Percentiles rank a stretch among this genome's conserved stretches.
Evolutionary conservation across 352 stramenopile species (phyloP).

Genomic region (Globisporangium barbulae): DNA sequence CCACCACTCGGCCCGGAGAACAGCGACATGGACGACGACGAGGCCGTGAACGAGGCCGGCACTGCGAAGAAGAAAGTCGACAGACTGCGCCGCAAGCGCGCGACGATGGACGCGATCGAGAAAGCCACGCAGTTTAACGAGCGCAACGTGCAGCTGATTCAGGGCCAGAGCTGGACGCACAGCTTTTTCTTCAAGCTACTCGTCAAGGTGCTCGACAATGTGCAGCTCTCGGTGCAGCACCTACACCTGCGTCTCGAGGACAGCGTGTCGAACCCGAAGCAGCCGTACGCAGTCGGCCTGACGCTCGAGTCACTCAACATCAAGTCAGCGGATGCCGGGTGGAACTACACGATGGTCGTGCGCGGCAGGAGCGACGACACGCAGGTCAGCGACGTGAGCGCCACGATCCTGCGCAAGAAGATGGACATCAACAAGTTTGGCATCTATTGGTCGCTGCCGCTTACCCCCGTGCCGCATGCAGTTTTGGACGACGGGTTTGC

Average conservation of each 20-base stretch:
- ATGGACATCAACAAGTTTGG: conserved; percentile 81
- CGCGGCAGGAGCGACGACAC: conserved; percentile 25
- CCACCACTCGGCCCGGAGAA: conserved; percentile 12
- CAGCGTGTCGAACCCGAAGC: conserved; percentile 35
- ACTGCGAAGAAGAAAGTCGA: conserved; percentile 26
- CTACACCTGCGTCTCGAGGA: conserved; percentile 76
- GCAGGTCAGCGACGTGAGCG: conserved; percentile 4
- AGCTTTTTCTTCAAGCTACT: conserved; percentile 78
- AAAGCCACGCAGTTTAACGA: conserved; percentile 67
- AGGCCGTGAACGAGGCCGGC: conserved; percentile 6
- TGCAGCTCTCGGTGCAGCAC: conserved; percentile 77
- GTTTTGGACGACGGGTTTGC: conserved; percentile 48
- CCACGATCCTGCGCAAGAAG: conserved; percentile 71
- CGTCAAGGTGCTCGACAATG: conserved; percentile 82
- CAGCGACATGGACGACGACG: conserved; percentile 5
- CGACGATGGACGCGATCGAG: conserved; percentile 73
- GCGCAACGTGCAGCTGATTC: conserved; percentile 26
- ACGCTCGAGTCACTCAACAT: conserved; percentile 80
- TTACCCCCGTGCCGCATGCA: conserved; percentile 37
- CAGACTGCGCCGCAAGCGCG: conserved; percentile 66
- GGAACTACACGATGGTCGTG: conserved; percentile 84
- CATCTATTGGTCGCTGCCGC: conserved; percentile 70
- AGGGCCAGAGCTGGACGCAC: conserved; percentile 51
- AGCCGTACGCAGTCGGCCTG: conserved; percentile 59
- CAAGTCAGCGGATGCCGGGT: conserved; percentile 75